Conservation (phyloP, 371 early-diverging fungal genomes). For the Rhizopus arrhizus region DNA sequence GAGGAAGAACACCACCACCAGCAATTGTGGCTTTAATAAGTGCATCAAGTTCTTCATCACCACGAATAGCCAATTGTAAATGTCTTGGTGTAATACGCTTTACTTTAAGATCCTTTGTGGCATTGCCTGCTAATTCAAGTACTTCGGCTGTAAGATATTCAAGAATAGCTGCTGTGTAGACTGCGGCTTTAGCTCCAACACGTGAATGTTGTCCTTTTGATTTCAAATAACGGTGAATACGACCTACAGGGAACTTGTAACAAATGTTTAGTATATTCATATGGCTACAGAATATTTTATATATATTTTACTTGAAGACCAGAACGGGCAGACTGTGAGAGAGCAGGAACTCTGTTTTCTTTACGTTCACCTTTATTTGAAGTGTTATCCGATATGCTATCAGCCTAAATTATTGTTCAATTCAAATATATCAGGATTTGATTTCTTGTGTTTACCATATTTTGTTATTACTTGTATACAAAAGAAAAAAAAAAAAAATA, state of each 20-base stretch:
- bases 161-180: constrained; percentile 87
- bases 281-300: constrained; percentile 7
- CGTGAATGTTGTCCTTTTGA: constrained; percentile 77
- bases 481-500: too few relatives aligned
- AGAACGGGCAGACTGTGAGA: constrained; percentile 68
- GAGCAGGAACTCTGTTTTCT: constrained; percentile 52
- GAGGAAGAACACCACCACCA: constrained; percentile 83
- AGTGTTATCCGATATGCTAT: constrained; percentile 40
- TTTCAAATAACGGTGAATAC: constrained; percentile 90
- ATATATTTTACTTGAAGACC: constrained; percentile 60
- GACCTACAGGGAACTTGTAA: constrained; percentile 81
- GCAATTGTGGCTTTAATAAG: constrained; percentile 90
- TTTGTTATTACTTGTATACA: too few relatives aligned
- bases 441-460: too few relatives aligned
- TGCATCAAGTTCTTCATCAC: constrained; percentile 88
- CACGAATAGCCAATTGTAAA: constrained; percentile 88
- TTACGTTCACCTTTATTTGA: constrained; percentile 36
- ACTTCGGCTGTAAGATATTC: constrained; percentile 93
- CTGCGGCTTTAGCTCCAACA: constrained; percentile 90
- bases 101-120: constrained; percentile 86
- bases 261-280: neutral
- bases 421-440: neutral
- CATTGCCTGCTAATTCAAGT: constrained; percentile 90
- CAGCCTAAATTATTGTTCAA: constrained; percentile 35
- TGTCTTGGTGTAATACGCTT: constrained; percentile 91